These are phyloP conservation scores for Podospora didyma DNA, from an alignment of 495 filamentous ascomycete genomes.

Conservation along the genomic window DNA sequence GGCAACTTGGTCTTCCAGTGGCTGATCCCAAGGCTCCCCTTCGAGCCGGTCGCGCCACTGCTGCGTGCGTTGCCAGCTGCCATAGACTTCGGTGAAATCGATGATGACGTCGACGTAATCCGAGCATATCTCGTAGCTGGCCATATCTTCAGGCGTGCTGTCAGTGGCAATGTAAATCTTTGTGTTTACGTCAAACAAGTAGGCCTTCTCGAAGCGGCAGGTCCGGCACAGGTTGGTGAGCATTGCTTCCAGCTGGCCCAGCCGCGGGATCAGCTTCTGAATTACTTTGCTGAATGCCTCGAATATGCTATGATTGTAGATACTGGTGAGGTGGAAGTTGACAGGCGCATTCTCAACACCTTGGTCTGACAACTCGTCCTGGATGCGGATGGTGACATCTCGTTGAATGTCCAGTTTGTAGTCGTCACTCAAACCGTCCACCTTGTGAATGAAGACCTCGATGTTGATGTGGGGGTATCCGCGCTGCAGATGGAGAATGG, in stretches of 20 bases:
- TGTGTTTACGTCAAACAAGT: constrained; percentile 91
- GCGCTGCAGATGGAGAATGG: constrained; percentile 81
- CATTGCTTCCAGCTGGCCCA: constrained; percentile 86
- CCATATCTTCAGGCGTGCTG: constrained; percentile 84
- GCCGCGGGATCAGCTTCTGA: constrained; percentile 90
- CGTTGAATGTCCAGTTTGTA: constrained; percentile 90
- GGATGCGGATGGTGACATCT: constrained; percentile 93
- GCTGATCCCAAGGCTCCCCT: constrained; percentile 56
- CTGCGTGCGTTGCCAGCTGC: constrained; percentile 57
- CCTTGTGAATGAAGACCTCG: constrained; percentile 97
- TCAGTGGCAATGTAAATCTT: constrained; percentile 99
- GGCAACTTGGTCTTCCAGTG: constrained; percentile 59
- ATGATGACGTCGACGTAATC: constrained; percentile 98
- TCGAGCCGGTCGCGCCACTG: constrained; percentile 52
- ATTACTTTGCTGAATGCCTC: constrained; percentile 98
- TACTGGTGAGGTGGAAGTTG: constrained; percentile 89
- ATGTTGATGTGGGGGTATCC: constrained; percentile 89
- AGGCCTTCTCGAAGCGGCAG: constrained; percentile 94
- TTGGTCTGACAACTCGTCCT: constrained; percentile 88
- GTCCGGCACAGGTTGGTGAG: constrained; percentile 84
- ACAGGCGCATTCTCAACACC: constrained; percentile 90
- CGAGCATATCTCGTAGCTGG: constrained; percentile 93
- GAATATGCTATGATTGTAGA: constrained; percentile 97
- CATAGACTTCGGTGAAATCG: constrained; percentile 92
- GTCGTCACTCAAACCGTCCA: constrained; percentile 90